These are phyloP conservation scores for Rhodotorula paludigena DNA, from an alignment of 768 basidiomycete genomes.

Conservation along the genomic window DNA sequence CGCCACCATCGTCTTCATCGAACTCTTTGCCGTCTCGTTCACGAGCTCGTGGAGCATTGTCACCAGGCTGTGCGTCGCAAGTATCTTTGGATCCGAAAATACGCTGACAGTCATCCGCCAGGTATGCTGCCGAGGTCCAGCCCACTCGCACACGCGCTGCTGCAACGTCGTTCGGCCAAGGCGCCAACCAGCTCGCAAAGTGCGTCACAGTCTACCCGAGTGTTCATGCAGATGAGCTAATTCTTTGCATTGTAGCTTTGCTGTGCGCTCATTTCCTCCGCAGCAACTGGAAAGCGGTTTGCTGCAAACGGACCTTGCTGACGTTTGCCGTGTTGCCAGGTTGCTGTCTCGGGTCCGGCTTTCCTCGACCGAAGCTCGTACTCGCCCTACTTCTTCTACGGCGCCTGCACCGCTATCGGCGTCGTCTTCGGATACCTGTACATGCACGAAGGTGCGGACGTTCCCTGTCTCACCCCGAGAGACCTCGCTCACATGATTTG, in stretches of 20 bases:
- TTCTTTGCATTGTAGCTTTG: too few species aligned
- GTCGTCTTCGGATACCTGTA: slow-evolving; percentile 18
- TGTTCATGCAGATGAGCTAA: too few species aligned
- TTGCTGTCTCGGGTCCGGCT: slow-evolving; percentile 11
- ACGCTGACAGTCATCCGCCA: slow-evolving; percentile 6
- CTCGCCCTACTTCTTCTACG: slow-evolving; percentile 19
- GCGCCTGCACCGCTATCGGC: slow-evolving; percentile 5
- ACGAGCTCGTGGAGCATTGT: slow-evolving; percentile 52
- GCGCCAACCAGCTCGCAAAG: slow-evolving; percentile 21
- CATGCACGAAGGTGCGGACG: slow-evolving; percentile 15
- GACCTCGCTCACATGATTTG: too few species aligned
- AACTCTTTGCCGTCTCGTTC: slow-evolving; percentile 53
- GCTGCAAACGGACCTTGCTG: too few species aligned
- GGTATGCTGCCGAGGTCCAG: slow-evolving; percentile 52
- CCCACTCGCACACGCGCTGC: slow-evolving; percentile 53
- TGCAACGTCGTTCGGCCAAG: slow-evolving; percentile 37
- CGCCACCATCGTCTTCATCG: slow-evolving; percentile 53
- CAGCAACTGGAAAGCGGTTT: too few species aligned
- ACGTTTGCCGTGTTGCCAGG: not conserved
- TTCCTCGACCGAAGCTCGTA: slow-evolving; percentile 11
- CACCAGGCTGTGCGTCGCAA: slow-evolving; percentile 18
- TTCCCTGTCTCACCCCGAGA: too few species aligned
- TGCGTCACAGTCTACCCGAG: too few species aligned
- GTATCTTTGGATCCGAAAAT: not conserved
- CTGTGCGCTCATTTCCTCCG: not conserved